Base-by-base conservation (phyloP, 768 basidiomycete species). In the Punctularia strigosozonata region DNA sequence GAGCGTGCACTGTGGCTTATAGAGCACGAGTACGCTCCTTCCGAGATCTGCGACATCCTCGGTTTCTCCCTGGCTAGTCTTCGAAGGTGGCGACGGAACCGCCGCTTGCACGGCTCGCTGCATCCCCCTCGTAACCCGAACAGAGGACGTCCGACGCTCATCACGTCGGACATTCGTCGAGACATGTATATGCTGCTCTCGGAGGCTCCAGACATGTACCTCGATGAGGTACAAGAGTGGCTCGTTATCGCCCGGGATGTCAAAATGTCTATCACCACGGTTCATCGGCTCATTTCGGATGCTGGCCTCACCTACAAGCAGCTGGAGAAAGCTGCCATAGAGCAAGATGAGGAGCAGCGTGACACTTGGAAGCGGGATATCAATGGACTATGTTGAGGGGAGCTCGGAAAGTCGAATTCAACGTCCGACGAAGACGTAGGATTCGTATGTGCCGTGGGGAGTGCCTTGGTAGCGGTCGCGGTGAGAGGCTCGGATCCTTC, bases 301-400 rank as follows among this genome's bases (percentile, higher is more conserved):
- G 10, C 10, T 30, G 28, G 28, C 28, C 28, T 30, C 28, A 51
- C 53, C n/a, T 51, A 51, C 45, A 58, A 54, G 42, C 35, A 42
- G 21, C 36, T 54, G 6, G 41, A 33, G 14, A 37, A 37, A 18
- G 24, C 36, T 3, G 51, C 52, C 1, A 31, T 41, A 1, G 44
- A 54, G 35, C 30, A 45, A 25, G 47, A 54, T 31, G 43, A 47
- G 22, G 43, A 41, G 14, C 4, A 30, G 20, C 31, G 48, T n/a
- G 21, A 18, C 17, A 36, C 39, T 18, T 52, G 43, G 39, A 35
- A 14, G 38, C 46, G 31, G 22, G 22, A 39, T 7, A 43, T 47
- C n/a, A n/a, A n/a, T n/a, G n/a, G n/a, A n/a, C n/a, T n/a, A n/a
- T n/a, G n/a, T n/a, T n/a, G n/a, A n/a, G n/a, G n/a, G n/a, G n/a